Conservation (phyloP, 805 yeast species). For the Nakazawaea pomicola region DNA sequence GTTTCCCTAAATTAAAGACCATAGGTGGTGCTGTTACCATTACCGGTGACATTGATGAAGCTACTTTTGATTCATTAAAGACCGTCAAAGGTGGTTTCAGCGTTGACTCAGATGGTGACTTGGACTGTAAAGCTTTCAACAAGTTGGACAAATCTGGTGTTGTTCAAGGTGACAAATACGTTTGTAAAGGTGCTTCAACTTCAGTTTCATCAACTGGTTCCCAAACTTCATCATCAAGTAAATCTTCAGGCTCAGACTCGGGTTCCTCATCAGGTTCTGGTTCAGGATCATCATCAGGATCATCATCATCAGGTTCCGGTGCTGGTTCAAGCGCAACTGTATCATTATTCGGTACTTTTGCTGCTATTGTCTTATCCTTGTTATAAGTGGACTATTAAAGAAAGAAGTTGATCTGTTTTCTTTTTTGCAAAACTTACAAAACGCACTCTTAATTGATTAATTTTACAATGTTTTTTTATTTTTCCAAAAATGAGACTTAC, state of each 20-base stretch:
- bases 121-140: conserved; percentile 78
- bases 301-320: conserved; percentile 26
- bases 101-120: conserved; percentile 69
- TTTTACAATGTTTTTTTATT: too few species aligned
- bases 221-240: conserved; percentile 22
- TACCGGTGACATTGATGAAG: conserved; percentile 75
- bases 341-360: conserved; percentile 43
- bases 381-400: conserved; percentile 29
- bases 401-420: background rate
- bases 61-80: conserved; percentile 66
- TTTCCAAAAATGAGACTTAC: too few species aligned
- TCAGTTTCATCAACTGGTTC: conserved; percentile 38
- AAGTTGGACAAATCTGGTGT: conserved; percentile 68
- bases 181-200: conserved; percentile 60
- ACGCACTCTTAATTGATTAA: too few species aligned
- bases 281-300: conserved; percentile 33
- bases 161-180: conserved; percentile 86
- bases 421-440: too few species aligned
- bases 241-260: conserved; percentile 22
- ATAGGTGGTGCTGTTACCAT: conserved; percentile 87
- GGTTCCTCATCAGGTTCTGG: conserved; percentile 25
- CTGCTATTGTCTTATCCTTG: conserved; percentile 46
- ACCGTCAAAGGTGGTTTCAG: conserved; percentile 91
- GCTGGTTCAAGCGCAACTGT: conserved; percentile 26
- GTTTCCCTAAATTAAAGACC: conserved; percentile 67